Percentiles rank a stretch among this genome's conserved stretches.
These are phyloP conservation scores for Cadophora sp. DNA, from an alignment of 2,329 filamentous ascomycete species.

Conservation along the genomic window DNA sequence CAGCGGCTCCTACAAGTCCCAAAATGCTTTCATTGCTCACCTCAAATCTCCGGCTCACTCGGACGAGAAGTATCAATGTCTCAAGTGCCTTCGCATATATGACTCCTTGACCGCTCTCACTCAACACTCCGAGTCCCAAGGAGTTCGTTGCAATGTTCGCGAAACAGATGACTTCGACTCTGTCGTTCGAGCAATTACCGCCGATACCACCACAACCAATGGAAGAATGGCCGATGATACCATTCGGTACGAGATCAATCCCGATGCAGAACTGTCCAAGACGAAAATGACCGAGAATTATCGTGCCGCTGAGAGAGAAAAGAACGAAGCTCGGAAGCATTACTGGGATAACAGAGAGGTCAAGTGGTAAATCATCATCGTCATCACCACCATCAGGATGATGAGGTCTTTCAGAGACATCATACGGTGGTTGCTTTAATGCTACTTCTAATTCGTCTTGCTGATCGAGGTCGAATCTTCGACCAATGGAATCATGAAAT, in stretches of 20 bases:
- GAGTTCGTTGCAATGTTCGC: slow-evolving; percentile 51
- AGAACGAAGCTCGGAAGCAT: background rate
- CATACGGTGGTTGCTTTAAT: no score
- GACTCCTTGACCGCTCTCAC: slow-evolving; percentile 51
- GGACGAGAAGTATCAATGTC: slow-evolving; percentile 50
- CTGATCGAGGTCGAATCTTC: no score
- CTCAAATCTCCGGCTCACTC: slow-evolving; percentile 52
- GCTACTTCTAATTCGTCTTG: no score
- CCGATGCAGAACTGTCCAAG: background rate
- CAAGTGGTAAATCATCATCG: background rate
- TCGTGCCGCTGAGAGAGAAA: background rate
- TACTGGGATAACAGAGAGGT: slow-evolving; percentile 20
- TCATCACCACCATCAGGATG: no score
- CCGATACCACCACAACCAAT: slow-evolving; percentile 41
- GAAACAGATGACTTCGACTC: slow-evolving; percentile 48
- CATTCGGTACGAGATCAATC: slow-evolving; percentile 42
- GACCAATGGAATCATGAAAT: no score
- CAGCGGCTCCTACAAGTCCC: background rate
- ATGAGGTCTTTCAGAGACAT: no score
- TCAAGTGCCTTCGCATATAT: slow-evolving; percentile 53
- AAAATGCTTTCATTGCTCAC: slow-evolving; percentile 45
- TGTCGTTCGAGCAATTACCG: slow-evolving; percentile 50
- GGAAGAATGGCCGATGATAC: slow-evolving; percentile 46
- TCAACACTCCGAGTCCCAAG: slow-evolving; percentile 56
- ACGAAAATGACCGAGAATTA: slow-evolving; percentile 2